Evolutionary conservation across 2,329 filamentous ascomycete species (phyloP), one percentile per base, ranked within the genome.

Genomic region (Didymella pomorum): DNA sequence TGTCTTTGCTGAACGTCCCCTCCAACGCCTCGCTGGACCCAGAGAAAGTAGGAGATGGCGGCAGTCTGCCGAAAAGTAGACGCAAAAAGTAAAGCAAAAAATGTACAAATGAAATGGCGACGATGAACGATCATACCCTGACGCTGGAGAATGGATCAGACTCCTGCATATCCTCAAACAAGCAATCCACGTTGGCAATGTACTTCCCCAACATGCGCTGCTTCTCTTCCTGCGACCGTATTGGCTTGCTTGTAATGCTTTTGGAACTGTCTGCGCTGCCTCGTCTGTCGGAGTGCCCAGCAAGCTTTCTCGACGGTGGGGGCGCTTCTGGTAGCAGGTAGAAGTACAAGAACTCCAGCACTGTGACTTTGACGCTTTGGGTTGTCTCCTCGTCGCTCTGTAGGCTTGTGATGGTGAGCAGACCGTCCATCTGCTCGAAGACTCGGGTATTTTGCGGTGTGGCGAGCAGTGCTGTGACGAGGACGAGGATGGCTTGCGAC

Each of bases 261-360:
- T 73, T 72, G 52, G 71, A 65, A 53, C 68, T 66, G 51, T 63
- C 68, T 14, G 65, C 71, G 61, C 72, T 75, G 35, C 60, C 68
- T 54, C 74, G 65, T 45, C 71, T 62, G 25, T 76, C 73, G 60
- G 76, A 74, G 20, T 74, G 70, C 29, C 61, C 62, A 8, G 65
- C 62, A 23, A 76, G 60, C 58, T 77, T 76, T 39, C 73, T 65
- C 18, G 71, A 64, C 9, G 76, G 70, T 80, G 43, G 84, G 1
- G 82, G 88, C 0, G 86, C 87, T 79, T 99, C 95, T 49, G 94
- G 93, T 89, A 98, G 97, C 68, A 99, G 88, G 78, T 98, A 99
- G 79, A 98, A 98, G 82, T 98, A 98, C 50, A 99, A 81, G 74
- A 98, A 98, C 78, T 98, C 95, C 67, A 97, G 89, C n/a, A 96